Base-by-base conservation (phyloP, 768 basidiomycete species). In the Auricularia sp. region DNA sequence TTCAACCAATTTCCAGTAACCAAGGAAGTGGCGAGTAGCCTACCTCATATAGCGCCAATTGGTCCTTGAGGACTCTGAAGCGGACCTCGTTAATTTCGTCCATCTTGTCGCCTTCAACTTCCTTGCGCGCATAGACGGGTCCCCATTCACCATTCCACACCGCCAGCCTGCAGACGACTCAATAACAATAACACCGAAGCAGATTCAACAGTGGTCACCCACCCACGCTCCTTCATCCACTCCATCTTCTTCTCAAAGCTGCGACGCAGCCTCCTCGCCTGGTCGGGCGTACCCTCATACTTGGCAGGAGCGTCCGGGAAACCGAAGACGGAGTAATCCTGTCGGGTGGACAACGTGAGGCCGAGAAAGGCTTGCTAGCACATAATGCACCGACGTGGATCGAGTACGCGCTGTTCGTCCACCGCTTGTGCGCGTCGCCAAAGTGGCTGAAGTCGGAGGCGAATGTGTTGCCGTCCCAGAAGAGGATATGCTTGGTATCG, bases 101-200 rank as follows among this genome's bases (percentile, higher is more conserved):
- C 63, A 84, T 87, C 61, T 76, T 74, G 2, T 77, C 79, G 2
- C 87, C 85, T 10, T 80, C 64, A 23, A 35, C 34, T 54, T 58
- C 61, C 56, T 56, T 47, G 23, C 66, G 67, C 76, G 87, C 87
- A 67, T 91, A 92, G 29, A 92, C 89, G 2, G 90, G 89, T 21
- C 91, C 91, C 81, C 85, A 91, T 73, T 91, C 90, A 18, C 90
- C 90, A 68, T 90, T 88, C 87, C 86, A 86, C 21, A 88, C 86
- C 65, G 85, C 86, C 39, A 87, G 74, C 1, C 56, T 59, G 56
- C 3, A 35, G 6, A 7, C 16, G 29, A 59, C 2, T 59, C 21
- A 51, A 18, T 1, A 6, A 16, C 6, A 16, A 18, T 1, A 29
- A 29, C 29, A 29, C 29, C 29, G 29, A 29, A 29, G 29, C 29